Evolutionary conservation across 164 flowering plant genomes (phyloP).

Genomic region (Cinnamomum micranthum): DNA sequence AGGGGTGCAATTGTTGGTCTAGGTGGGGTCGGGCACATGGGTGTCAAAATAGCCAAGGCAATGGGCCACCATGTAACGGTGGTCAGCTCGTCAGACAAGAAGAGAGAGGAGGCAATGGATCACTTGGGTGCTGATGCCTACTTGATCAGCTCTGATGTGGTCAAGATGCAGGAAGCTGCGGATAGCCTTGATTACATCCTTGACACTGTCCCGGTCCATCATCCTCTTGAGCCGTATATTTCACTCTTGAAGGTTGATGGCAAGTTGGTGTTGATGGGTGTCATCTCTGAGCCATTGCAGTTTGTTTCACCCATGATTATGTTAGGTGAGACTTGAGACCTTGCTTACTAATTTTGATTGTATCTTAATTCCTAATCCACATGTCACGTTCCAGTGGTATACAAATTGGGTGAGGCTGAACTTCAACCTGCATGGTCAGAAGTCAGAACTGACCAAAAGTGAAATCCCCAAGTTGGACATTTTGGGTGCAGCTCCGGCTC

Average conservation of each 20-base stretch:
- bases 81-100: conserved; percentile 48
- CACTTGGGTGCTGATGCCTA: conserved; percentile 46
- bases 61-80: conserved; percentile 65
- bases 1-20: conserved; percentile 45
- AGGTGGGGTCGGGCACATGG: conserved; percentile 64
- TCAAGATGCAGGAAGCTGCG: conserved; percentile 34
- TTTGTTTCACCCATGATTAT: conserved; percentile 65
- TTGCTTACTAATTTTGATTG: not conserved
- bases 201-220: conserved; percentile 47
- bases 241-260: conserved; percentile 43
- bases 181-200: conserved; percentile 48
- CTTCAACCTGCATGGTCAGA: too few species aligned
- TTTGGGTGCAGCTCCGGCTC: too few species aligned
- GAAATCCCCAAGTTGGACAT: too few species aligned
- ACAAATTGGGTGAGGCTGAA: too few species aligned
- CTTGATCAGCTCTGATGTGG: conserved; percentile 37
- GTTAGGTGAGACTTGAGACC: conserved; percentile 47
- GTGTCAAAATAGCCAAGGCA: conserved; percentile 56
- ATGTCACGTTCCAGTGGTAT: too few species aligned
- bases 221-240: conserved; percentile 34
- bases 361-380: too few species aligned
- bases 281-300: conserved; percentile 30
- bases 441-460: too few species aligned
- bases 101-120: conserved; percentile 42
- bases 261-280: conserved; percentile 43